These are phyloP conservation scores for Daldinia childiae DNA, from an alignment of 495 filamentous ascomycete genomes.

Conservation along the genomic window DNA sequence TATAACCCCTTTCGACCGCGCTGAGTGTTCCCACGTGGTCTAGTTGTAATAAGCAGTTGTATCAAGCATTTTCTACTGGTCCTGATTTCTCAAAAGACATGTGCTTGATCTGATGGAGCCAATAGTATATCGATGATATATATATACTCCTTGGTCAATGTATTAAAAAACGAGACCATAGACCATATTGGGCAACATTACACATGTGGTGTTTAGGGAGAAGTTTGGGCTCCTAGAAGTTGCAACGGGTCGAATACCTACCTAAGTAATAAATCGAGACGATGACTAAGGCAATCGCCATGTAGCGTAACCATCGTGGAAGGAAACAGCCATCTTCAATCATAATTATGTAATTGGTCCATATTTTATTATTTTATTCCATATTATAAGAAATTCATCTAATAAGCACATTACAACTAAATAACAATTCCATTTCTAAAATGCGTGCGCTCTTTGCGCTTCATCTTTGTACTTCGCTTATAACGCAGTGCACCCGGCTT, in stretches of 20 bases:
- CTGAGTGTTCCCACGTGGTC: background rate
- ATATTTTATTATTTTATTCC: background rate
- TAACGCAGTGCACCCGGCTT: too few relatives aligned
- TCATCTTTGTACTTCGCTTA: background rate
- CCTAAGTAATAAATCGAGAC: background rate
- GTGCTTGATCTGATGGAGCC: background rate
- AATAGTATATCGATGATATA: background rate
- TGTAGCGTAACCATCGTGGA: background rate
- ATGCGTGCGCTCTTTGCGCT: background rate
- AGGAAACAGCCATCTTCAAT: background rate
- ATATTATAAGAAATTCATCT: background rate
- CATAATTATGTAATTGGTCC: background rate
- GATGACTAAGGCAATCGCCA: background rate
- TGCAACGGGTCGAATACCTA: background rate
- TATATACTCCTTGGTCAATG: background rate
- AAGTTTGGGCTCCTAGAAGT: constrained; percentile 2
- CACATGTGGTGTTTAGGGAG: background rate
- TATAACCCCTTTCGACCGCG: background rate
- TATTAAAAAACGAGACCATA: background rate
- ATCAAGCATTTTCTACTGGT: background rate
- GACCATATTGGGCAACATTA: background rate
- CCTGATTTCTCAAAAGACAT: background rate
- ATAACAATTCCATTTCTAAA: background rate
- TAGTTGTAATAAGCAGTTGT: too few relatives aligned
- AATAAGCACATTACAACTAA: background rate